These are phyloP conservation scores for Testicularia cyperi DNA, from an alignment of 1,284 basidiomycete species.

Conservation along the genomic window DNA sequence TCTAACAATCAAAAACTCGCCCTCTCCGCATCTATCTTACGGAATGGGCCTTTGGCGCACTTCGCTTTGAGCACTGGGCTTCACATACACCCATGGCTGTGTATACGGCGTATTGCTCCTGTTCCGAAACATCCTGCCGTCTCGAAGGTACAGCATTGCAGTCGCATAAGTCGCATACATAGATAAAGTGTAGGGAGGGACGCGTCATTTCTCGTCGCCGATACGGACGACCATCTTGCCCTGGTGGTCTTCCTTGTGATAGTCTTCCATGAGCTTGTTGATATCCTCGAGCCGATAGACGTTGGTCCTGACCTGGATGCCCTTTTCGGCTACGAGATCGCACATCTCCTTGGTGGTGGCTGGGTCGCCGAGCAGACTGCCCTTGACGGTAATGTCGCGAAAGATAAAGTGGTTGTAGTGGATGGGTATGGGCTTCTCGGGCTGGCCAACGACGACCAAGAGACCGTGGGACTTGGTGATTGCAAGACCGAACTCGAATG, in stretches of 20 bases:
- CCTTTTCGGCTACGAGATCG: conserved; percentile 31
- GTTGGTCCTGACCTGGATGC: conserved; percentile 28
- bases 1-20: too few relatives aligned
- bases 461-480: conserved; percentile 35
- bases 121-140: too few relatives aligned
- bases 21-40: too few relatives aligned
- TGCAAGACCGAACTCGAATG: conserved; percentile 23
- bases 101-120: too few relatives aligned
- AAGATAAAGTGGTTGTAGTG: conserved; percentile 40
- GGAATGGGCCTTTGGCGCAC: too few relatives aligned
- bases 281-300: conserved; percentile 35
- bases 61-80: too few relatives aligned
- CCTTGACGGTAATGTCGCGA: conserved; percentile 38
- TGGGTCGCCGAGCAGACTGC: conserved; percentile 37
- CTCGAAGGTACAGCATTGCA: too few relatives aligned
- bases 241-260: conserved; percentile 14
- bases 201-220: too few relatives aligned
- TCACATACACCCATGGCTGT: too few relatives aligned
- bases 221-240: conserved; percentile 27
- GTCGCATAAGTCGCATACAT: too few relatives aligned
- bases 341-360: conserved; percentile 35
- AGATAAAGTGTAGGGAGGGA: too few relatives aligned
- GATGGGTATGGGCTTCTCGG: conserved; percentile 30
- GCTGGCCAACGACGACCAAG: conserved; percentile 41
- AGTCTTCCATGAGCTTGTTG: conserved; percentile 23